Percentiles rank a stretch among this genome's conserved stretches.
These are phyloP conservation scores for Actinomucor elegans DNA, from an alignment of 371 early-diverging fungal genomes.

Conservation along the genomic window DNA sequence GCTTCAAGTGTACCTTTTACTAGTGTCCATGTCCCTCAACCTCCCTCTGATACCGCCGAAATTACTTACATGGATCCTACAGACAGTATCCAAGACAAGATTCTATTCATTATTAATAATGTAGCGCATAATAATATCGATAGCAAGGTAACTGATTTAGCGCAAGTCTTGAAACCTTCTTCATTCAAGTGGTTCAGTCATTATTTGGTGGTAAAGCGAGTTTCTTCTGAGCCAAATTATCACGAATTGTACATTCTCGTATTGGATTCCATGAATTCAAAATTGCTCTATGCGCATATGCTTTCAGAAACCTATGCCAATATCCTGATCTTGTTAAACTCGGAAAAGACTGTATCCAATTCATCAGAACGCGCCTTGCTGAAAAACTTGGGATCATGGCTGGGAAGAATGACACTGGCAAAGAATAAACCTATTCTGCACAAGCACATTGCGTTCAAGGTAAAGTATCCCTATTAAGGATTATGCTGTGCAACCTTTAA, in stretches of 20 bases:
- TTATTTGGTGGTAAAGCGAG: conserved; percentile 89
- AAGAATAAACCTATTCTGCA: conserved; percentile 91
- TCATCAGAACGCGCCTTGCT: conserved; percentile 83
- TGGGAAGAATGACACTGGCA: conserved; percentile 91
- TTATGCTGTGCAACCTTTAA: background rate
- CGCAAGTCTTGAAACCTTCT: conserved; percentile 59
- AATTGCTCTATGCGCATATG: conserved; percentile 63
- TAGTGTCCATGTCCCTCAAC: conserved; percentile 43
- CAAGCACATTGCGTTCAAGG: conserved; percentile 90
- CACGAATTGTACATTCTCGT: conserved; percentile 83
- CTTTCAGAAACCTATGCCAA: conserved; percentile 85
- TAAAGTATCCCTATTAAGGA: no score
- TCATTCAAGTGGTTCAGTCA: conserved; percentile 88
- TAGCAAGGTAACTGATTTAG: conserved; percentile 77
- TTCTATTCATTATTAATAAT: conserved; percentile 94
- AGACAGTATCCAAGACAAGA: conserved; percentile 78
- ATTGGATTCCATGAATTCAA: conserved; percentile 66
- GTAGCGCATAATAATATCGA: conserved; percentile 82
- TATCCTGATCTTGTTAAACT: conserved; percentile 82
- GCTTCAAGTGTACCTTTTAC: background rate
- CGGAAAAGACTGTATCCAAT: conserved; percentile 86
- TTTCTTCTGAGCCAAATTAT: conserved; percentile 91
- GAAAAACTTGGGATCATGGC: conserved; percentile 96
- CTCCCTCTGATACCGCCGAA: conserved; percentile 17
- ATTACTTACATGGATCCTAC: conserved; percentile 58